Base-by-base conservation (phyloP, 106 monocot species). In the Phalaenopsis equestris region DNA sequence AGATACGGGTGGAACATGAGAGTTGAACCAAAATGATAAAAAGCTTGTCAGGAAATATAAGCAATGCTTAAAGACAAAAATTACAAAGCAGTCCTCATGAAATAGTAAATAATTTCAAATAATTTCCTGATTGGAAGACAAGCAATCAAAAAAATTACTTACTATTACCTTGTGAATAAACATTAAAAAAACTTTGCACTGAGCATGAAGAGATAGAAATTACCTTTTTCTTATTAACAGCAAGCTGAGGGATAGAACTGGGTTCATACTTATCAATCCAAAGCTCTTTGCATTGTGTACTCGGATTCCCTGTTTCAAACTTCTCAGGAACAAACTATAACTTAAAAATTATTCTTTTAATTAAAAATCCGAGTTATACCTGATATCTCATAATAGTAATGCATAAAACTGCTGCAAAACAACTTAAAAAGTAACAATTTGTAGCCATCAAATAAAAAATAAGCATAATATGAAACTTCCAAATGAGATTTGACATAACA, bases 211-310 rank as follows among this genome's bases (percentile, higher is more conserved):
- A 45, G 9, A 4, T 30, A 64, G 41, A 24, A 79, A 80, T 3
- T 79, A 96, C 96, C 96, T 96, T 96, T 86, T 94, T 96, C 80
- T 91, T 96, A 75, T 96, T 90, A 46, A 96, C 84, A 30, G 93
- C 89, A 83, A 96, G 91, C 56, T 93, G 89, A 3, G 81, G 79
- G 3, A 84, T 64, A 8, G 88, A 89, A 83, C 19, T 76, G 17
- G 96, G 96, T 79, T 85, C 89, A 84, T 93, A 75, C 78, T 90
- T 93, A 41, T 96, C 91, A 75, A 91, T 80, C 96, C 96, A 96
- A 43, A 90, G 87, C 90, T 90, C 88, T 19, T 91, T 91, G 3
- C 18, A 52, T 52, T 80, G 55, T 23, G 30, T 72, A 36, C 41
- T 47, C 73, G 64, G 61, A 47, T 73, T 84, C 67, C 91, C 93